Evolutionary conservation across 2,329 filamentous ascomycete genomes (phyloP).

Genomic region (Ascochyta viciae-villosae): DNA sequence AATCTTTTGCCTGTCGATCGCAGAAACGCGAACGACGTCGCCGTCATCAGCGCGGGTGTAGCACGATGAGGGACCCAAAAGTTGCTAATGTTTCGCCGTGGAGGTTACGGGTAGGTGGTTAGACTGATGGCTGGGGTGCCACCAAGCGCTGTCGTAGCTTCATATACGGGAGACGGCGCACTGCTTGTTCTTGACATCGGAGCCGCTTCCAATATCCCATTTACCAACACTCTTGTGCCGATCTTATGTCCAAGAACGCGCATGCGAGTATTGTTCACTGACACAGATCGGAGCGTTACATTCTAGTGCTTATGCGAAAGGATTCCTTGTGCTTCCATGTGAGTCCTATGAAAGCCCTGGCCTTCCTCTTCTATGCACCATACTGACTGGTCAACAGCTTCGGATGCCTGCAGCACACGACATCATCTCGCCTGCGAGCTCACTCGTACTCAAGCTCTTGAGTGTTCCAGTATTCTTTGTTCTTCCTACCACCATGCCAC

Average conservation of each 20-base stretch:
- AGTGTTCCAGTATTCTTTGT: slow-evolving; percentile 19
- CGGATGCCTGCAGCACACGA: slow-evolving; percentile 39
- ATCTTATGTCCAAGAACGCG: slow-evolving; percentile 33
- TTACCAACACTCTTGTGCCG: slow-evolving; percentile 43
- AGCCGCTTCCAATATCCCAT: slow-evolving; percentile 22
- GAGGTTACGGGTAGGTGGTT: slow-evolving; percentile 6
- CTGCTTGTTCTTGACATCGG: slow-evolving; percentile 24
- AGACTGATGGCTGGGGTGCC: slow-evolving; percentile 10
- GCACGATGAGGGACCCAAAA: slow-evolving; percentile 6
- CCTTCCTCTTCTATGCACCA: slow-evolving; percentile 22
- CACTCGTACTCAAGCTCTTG: slow-evolving; percentile 27
- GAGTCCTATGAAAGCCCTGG: slow-evolving; percentile 44
- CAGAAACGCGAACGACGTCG: slow-evolving; percentile 25
- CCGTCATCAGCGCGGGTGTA: slow-evolving; percentile 17
- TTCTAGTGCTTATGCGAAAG: slow-evolving; percentile 47
- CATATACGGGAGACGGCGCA: slow-evolving; percentile 17
- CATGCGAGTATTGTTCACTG: slow-evolving; percentile 34
- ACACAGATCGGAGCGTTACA: slow-evolving; percentile 33
- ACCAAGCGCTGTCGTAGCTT: slow-evolving; percentile 13
- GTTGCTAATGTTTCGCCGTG: slow-evolving; percentile 3
- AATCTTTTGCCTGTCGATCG: slow-evolving; percentile 34
- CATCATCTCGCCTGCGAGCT: slow-evolving; percentile 34
- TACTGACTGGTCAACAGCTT: slow-evolving; percentile 42
- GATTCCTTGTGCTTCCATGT: slow-evolving; percentile 41
- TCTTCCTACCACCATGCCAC: slow-evolving; percentile 39